Conservation (phyloP, 1,139 yeast genomes). For the Blastobotrys illinoisensis region DNA sequence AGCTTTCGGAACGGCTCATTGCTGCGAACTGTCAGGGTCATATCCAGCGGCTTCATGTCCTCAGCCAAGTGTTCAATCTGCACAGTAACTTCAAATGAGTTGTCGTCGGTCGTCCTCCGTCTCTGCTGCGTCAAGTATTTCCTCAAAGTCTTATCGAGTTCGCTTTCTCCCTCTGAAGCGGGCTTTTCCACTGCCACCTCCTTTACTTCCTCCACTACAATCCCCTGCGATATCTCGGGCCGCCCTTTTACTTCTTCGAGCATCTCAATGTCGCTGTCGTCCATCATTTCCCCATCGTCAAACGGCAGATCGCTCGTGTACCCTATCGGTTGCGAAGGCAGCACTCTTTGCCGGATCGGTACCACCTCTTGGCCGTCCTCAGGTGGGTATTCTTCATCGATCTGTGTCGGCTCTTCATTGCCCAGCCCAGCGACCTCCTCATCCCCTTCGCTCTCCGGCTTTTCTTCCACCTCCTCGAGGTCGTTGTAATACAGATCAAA, state of each 20-base stretch:
- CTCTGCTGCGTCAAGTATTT: not conserved
- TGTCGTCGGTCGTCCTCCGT: not conserved
- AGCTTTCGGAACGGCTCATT: conserved; percentile 11
- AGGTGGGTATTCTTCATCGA: not conserved
- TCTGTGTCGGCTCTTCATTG: not conserved
- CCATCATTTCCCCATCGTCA: conserved; percentile 5
- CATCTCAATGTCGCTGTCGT: conserved; percentile 8
- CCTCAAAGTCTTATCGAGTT: not conserved
- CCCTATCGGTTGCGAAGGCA: not conserved
- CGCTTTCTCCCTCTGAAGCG: not conserved
- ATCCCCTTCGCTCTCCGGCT: not conserved
- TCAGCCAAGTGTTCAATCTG: not conserved
- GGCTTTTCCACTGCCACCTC: not conserved
- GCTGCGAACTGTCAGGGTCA: conserved; percentile 10
- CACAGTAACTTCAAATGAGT: not conserved
- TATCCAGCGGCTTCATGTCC: conserved; percentile 6
- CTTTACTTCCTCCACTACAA: not conserved
- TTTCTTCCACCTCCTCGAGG: conserved; percentile 4
- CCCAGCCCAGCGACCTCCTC: not conserved
- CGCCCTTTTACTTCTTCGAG: not conserved
- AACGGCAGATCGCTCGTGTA: not conserved
- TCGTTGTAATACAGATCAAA: not conserved
- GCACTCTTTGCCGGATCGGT: not conserved
- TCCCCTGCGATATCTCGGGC: conserved; percentile 1
- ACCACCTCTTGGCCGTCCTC: not conserved